Conservation (phyloP, 306 rosid genomes). For the Arachis hypogaea region DNA sequence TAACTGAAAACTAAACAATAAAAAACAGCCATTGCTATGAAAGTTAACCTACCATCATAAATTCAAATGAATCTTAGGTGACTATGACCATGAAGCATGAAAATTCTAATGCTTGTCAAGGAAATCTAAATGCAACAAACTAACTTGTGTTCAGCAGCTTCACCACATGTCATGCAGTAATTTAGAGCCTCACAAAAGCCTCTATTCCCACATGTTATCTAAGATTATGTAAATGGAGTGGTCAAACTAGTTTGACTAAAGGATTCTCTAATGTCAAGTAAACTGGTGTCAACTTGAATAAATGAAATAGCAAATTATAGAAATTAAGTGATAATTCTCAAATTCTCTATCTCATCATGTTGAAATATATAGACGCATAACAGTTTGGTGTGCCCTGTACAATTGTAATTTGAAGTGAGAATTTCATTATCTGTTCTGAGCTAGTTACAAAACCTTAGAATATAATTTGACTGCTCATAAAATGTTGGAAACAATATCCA, state of each 20-base stretch:
- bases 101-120: background rate
- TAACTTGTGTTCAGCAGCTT: conserved; percentile 33
- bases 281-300: background rate
- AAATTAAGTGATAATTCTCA: background rate
- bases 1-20: conserved; percentile 24
- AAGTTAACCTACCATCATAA: background rate
- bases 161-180: conserved; percentile 30
- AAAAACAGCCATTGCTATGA: background rate
- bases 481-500: conserved; percentile 13
- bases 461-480: conserved; percentile 1
- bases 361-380: background rate
- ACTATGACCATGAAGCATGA: background rate
- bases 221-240: too few relatives aligned
- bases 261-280: background rate
- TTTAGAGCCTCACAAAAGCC: conserved; percentile 13
- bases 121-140: background rate
- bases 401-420: background rate
- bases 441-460: conserved; percentile 5
- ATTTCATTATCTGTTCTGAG: conserved; percentile 2
- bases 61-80: background rate
- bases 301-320: background rate
- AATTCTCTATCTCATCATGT: background rate
- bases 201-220: conserved; percentile 26
- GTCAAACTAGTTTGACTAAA: too few relatives aligned
- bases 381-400: background rate